Conservation (phyloP, 495 filamentous ascomycete genomes). For the Aspergillus campestris region DNA sequence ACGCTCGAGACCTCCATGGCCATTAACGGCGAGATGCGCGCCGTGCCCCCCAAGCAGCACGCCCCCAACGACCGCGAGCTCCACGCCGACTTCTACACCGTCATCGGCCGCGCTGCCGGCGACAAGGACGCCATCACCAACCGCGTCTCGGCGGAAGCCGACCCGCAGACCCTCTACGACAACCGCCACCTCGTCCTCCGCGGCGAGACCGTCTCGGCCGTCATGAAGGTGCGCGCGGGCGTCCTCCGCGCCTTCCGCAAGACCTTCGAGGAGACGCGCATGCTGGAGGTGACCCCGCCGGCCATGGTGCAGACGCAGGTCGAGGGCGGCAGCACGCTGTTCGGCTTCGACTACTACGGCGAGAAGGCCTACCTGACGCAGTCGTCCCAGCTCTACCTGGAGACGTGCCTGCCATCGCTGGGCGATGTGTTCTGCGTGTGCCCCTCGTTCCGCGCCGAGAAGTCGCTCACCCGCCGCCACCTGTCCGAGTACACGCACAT, state of each 20-base stretch:
- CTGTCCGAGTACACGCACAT: conserved; percentile 95
- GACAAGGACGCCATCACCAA: conserved; percentile 93
- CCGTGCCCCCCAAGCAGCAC: conserved; percentile 67
- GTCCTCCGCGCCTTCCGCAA: conserved; percentile 76
- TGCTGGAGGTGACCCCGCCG: conserved; percentile 82
- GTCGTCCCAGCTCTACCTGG: conserved; percentile 95
- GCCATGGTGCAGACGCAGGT: conserved; percentile 99
- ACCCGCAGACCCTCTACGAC: conserved; percentile 74
- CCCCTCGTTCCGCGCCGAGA: conserved; percentile 97
- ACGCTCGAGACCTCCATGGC: conserved; percentile 84
- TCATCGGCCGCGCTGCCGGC: conserved; percentile 76
- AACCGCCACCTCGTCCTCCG: conserved; percentile 87
- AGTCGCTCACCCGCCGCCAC: conserved; percentile 88
- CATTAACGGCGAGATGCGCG: conserved; percentile 80
- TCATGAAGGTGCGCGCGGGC: conserved; percentile 86
- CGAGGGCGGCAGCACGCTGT: conserved; percentile 91
- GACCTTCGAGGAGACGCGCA: conserved; percentile 67
- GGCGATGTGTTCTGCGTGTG: conserved; percentile 97
- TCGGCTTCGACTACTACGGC: conserved; percentile 90
- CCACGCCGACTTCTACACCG: conserved; percentile 86
- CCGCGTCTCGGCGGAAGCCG: conserved; percentile 71
- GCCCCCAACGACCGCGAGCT: conserved; percentile 87
- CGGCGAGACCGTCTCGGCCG: conserved; percentile 74
- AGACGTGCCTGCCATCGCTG: conserved; percentile 83
- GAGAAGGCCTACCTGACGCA: conserved; percentile 93